A percentile compares a stretch with the other conserved stretches of the same genome.
Evolutionary conservation across 139 green algal genomes (phyloP).

Genomic region (Prasinococcaceae sp.): DNA sequence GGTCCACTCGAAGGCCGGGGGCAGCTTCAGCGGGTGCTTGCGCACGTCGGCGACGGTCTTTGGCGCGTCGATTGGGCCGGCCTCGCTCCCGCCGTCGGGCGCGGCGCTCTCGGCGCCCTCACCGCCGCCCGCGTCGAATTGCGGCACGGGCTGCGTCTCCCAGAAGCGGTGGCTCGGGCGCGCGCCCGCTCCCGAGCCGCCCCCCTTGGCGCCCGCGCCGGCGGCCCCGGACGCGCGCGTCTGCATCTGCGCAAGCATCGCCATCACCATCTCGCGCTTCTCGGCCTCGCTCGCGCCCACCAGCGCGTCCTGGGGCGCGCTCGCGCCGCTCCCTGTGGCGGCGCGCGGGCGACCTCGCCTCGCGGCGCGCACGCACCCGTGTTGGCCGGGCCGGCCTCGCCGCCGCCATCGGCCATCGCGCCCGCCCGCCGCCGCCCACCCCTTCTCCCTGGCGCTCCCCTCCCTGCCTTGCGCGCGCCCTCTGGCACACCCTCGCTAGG

Average conservation of each 20-base stretch:
- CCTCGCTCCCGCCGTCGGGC: constrained; percentile 13
- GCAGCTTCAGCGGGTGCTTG: constrained; percentile 67
- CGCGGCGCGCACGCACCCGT: too few relatives aligned
- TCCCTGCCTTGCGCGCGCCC: too few relatives aligned
- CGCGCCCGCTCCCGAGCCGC: too few relatives aligned
- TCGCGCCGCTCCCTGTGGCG: neutral
- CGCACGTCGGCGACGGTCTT: constrained; percentile 61
- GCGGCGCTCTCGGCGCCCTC: neutral
- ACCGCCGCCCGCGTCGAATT: constrained; percentile 40
- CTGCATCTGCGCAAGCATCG: neutral
- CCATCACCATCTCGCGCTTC: too few relatives aligned
- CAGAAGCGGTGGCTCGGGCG: constrained; percentile 51
- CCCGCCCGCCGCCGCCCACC: too few relatives aligned
- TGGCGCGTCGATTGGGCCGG: constrained; percentile 68
- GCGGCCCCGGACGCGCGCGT: neutral
- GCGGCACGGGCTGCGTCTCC: constrained; percentile 83
- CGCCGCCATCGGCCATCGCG: too few relatives aligned
- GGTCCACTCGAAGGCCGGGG: constrained; percentile 76
- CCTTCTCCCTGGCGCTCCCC: too few relatives aligned
- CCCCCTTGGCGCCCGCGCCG: neutral
- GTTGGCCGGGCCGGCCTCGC: too few relatives aligned
- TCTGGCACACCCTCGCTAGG: too few relatives aligned
- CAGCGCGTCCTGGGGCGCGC: too few relatives aligned
- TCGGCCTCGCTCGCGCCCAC: too few relatives aligned
- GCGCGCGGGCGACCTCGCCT: neutral